Evolutionary conservation across 164 flowering plant species (phyloP).

Genomic region (Saururus chinensis): DNA sequence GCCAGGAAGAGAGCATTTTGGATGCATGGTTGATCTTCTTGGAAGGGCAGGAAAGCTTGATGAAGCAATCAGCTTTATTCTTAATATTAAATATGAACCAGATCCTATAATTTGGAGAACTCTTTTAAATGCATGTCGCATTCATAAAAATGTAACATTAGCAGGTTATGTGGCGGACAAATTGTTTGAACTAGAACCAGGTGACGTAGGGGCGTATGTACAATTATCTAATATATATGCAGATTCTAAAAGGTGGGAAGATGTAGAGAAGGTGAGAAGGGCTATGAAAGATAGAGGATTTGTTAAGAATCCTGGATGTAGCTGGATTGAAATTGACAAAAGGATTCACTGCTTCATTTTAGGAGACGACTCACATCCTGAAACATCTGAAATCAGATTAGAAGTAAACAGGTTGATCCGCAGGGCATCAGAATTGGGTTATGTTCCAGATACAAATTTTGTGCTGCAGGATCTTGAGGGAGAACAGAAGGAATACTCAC

Average conservation of each 20-base stretch:
- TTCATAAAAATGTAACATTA: conserved; percentile 48
- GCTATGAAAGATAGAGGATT: conserved; percentile 45
- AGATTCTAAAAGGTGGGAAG: conserved; percentile 58
- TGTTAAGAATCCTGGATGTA: conserved; percentile 81
- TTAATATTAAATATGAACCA: conserved; percentile 57
- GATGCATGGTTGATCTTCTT: conserved; percentile 85
- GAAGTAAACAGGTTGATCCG: conserved; percentile 34
- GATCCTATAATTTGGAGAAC: conserved; percentile 74
- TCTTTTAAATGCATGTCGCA: conserved; percentile 70
- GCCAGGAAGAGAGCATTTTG: conserved; percentile 79
- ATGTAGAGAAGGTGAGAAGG: conserved; percentile 42
- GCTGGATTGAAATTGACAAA: conserved; percentile 70
- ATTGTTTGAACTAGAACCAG: conserved; percentile 49
- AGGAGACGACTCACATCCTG: conserved; percentile 63
- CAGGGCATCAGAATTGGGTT: conserved; percentile 44
- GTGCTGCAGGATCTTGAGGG: conserved; percentile 75
- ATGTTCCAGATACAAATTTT: conserved; percentile 62
- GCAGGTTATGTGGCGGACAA: conserved; percentile 64
- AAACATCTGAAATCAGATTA: conserved; percentile 23
- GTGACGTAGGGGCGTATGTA: conserved; percentile 63
- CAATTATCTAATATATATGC: conserved; percentile 68
- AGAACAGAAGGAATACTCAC: conserved; percentile 66
- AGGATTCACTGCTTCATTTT: conserved; percentile 52
- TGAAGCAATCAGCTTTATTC: conserved; percentile 50
- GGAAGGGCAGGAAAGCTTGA: conserved; percentile 83